These are phyloP conservation scores for Apodospora peruviana DNA, from an alignment of 495 filamentous ascomycete genomes.

Conservation along the genomic window DNA sequence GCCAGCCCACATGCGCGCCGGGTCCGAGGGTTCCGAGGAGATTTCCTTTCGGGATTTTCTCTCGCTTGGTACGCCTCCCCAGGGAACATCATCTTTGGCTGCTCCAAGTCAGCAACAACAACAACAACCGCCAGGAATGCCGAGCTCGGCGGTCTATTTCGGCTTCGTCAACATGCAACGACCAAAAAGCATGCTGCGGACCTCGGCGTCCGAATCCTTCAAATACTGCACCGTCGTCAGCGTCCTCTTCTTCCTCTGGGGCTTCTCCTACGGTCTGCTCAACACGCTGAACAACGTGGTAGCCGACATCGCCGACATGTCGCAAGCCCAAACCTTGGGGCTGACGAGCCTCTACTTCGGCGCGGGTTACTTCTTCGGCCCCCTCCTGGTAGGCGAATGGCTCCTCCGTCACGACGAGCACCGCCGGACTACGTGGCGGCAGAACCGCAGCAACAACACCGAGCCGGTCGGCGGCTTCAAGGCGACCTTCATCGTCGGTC, in stretches of 20 bases:
- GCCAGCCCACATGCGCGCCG: not conserved
- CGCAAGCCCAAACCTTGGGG: constrained; percentile 28
- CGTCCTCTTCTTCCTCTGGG: constrained; percentile 82
- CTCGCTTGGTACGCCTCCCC: not conserved
- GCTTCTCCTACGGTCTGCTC: constrained; percentile 78
- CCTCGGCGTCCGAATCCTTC: constrained; percentile 38
- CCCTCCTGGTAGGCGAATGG: constrained; percentile 61
- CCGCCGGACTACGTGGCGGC: constrained; percentile 18
- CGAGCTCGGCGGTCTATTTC: constrained; percentile 49
- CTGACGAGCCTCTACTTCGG: constrained; percentile 36
- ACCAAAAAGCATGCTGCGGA: constrained; percentile 70
- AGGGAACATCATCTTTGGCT: too few species aligned
- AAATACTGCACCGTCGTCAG: constrained; percentile 58
- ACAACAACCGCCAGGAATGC: not conserved
- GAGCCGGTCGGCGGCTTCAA: constrained; percentile 46
- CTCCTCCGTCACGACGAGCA: constrained; percentile 54
- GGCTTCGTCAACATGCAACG: constrained; percentile 80
- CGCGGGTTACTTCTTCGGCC: constrained; percentile 59
- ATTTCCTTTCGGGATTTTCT: constrained; percentile 23
- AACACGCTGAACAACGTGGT: constrained; percentile 56
- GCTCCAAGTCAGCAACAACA: too few species aligned
- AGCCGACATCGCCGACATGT: constrained; percentile 32
- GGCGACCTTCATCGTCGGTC: constrained; percentile 59
- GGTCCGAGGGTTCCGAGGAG: constrained; percentile 8
- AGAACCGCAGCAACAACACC: not conserved